Base-by-base conservation (phyloP, 2,329 filamentous ascomycete genomes). In the Monilinia laxa region DNA sequence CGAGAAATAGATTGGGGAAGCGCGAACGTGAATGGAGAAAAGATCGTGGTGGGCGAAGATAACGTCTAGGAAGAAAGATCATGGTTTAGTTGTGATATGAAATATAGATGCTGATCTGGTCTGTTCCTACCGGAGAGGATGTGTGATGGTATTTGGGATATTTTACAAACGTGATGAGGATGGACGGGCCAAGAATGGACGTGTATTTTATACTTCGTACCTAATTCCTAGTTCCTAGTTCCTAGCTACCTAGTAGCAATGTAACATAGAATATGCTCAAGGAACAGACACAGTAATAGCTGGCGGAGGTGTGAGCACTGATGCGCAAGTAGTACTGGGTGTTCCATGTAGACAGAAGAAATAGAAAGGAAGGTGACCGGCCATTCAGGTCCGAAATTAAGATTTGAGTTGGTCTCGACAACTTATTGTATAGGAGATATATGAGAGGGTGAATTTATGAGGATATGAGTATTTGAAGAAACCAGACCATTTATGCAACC, bases 31-130 rank as follows among this genome's bases (percentile, higher is more conserved):
- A n/a, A 59, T 40, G 54, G n/a, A 60, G 52, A 42, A 25, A 40
- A 14, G 57, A 62, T 52, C 64, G 64, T 35, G 38, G 57, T 56
- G 64, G 31, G 38, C 58, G 64, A 25, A 63, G 28, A 10, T 63
- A 66, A 23, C 64, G 58, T 23, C 28, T 47, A 10, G 57, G 58
- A 62, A 53, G 55, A 35, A 65, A 55, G 31, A 38, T 42, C 60
- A 63, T 63, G 49, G 35, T 63, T 52, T 23, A 16, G 28, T 23
- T 64, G n/a, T 45, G 14, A 25, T 38, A 52, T 16, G 23, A 18
- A 12, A 16, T 28, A 6, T 38, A 38, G 58, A 51, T 60, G n/a
- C 28, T 35, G 45, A n/a, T 47, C 20, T 49, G 14, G 14, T 25
- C 45, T 31, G 40, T 52, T 14, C 28, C 20, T 31, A 35, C 5